phyloP scores from a whole-genome alignment of 1,139 yeast genomes.

The Blastobotrys capitulatus region DNA sequence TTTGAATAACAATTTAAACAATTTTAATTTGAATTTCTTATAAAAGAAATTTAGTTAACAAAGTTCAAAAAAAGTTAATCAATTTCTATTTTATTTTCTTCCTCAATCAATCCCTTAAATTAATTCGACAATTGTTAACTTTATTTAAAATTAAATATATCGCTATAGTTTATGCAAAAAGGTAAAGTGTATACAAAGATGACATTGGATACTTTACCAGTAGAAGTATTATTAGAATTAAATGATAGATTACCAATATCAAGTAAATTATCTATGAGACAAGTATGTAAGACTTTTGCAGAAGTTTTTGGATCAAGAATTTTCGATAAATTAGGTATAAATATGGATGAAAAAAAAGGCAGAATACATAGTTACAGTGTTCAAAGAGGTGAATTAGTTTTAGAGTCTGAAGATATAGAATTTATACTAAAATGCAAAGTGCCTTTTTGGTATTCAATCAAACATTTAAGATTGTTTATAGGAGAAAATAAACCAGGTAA shows the following conservation, averaged over 20 bases:
- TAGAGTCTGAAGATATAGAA: not conserved
- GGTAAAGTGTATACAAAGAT: no score
- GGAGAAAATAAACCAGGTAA: not conserved
- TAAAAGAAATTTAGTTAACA: no score
- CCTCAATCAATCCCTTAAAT: no score
- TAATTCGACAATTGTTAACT: no score
- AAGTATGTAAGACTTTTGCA: not conserved
- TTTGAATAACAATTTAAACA: no score
- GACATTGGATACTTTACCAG: not conserved
- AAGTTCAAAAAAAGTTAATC: no score
- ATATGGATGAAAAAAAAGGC: not conserved
- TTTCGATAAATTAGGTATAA: not conserved
- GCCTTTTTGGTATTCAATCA: not conserved
- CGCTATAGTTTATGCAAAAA: no score
- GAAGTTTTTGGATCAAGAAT: not conserved
- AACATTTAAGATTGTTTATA: not conserved
- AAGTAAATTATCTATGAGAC: not conserved
- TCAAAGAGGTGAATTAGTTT: not conserved
- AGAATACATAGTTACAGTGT: not conserved
- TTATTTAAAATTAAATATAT: no score
- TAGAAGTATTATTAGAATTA: not conserved
- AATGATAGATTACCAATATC: not conserved
- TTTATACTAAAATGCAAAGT: not conserved
- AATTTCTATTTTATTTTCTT: no score
- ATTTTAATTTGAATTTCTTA: no score